phyloP scores from a whole-genome alignment of 2,329 filamentous ascomycete genomes.

The Fusarium sp. region DNA sequence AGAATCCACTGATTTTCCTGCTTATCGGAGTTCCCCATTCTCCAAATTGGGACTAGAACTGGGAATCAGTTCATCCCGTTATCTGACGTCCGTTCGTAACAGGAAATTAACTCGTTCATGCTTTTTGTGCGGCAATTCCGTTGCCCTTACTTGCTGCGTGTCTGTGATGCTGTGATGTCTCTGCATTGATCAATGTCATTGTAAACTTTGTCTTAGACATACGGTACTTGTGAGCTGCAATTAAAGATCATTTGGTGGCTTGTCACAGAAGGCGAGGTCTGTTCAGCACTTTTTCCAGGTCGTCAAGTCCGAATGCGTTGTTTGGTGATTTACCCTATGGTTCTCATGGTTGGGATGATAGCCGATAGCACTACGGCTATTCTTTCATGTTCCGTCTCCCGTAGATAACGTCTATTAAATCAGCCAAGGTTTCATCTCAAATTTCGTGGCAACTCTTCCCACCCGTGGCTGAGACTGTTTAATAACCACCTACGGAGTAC shows the following conservation, averaged over 20 bases:
- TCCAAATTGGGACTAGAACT: too few species aligned
- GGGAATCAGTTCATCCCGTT: slow-evolving; percentile 23
- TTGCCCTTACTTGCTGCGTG: slow-evolving; percentile 8
- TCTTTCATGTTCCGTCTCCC: too few species aligned
- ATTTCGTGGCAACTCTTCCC: slow-evolving; percentile 18
- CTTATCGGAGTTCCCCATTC: too few species aligned
- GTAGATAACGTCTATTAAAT: background rate
- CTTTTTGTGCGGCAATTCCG: slow-evolving; percentile 6
- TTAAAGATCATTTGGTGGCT: slow-evolving; percentile 14
- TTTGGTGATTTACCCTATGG: background rate
- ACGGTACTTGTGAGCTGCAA: slow-evolving; percentile 9
- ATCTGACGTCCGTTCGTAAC: slow-evolving; percentile 1
- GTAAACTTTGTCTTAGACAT: slow-evolving; percentile 19
- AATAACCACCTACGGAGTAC: background rate
- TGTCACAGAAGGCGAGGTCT: slow-evolving; percentile 10
- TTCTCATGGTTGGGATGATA: background rate
- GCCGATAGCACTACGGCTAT: too few species aligned
- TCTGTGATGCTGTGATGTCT: background rate
- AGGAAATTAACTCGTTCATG: slow-evolving; percentile 5
- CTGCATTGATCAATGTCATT: slow-evolving; percentile 12
- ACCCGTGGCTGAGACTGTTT: slow-evolving; percentile 12
- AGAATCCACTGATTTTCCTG: background rate
- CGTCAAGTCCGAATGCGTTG: background rate
- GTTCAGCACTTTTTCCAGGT: background rate
- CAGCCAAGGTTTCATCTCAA: slow-evolving; percentile 9